Evolutionary conservation across 2,329 filamentous ascomycete genomes (phyloP).

Genomic region (Microdochium paspali): DNA sequence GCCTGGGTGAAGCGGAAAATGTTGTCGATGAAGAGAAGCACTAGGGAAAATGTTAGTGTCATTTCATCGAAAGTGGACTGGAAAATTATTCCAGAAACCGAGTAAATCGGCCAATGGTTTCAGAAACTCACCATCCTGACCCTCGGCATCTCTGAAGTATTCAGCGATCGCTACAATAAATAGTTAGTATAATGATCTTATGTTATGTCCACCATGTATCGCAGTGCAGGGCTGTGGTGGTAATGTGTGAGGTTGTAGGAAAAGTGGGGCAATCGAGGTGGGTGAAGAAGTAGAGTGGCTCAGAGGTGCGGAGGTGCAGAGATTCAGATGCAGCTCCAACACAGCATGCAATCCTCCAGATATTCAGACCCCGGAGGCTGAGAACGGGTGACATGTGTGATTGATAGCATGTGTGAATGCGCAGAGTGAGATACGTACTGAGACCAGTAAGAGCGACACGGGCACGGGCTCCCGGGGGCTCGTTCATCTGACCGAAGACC

Average conservation of each 20-base stretch:
- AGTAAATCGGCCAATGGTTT: background rate
- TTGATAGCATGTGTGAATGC: background rate
- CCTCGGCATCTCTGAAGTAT: conserved; percentile 68
- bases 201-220: background rate
- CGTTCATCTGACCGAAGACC: conserved; percentile 99
- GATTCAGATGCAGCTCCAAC: background rate
- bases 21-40: conserved; percentile 99
- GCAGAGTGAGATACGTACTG: conserved; percentile 17
- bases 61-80: too few relatives aligned
- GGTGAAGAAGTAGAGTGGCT: background rate
- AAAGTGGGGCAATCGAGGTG: background rate
- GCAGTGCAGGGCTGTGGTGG: background rate
- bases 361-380: too few relatives aligned
- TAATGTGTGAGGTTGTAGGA: background rate
- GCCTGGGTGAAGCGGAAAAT: conserved; percentile 99
- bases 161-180: conserved; percentile 50
- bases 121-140: conserved; percentile 67
- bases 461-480: conserved; percentile 98
- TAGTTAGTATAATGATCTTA: background rate
- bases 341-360: too few relatives aligned
- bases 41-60: conserved; percentile 31
- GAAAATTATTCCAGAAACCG: background rate
- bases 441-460: conserved; percentile 96
- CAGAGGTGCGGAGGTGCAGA: background rate
- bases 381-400: too few relatives aligned